These are phyloP conservation scores for Hericium erinaceus DNA, from an alignment of 768 basidiomycete genomes.

Conservation along the genomic window DNA sequence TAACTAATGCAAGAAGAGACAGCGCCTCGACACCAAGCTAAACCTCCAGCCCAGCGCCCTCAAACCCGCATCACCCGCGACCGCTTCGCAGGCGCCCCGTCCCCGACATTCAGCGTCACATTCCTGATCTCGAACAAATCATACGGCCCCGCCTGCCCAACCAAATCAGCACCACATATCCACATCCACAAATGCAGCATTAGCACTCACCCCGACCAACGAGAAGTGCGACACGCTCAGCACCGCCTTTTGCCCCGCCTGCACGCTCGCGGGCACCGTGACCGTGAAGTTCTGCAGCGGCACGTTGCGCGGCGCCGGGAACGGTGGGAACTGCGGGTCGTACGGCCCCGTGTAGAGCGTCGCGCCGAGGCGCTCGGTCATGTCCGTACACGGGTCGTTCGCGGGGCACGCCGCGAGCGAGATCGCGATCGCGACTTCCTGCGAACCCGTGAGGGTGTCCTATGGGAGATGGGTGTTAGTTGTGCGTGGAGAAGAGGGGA, in stretches of 20 bases:
- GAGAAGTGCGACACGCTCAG: constrained; percentile 5
- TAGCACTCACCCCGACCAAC: constrained; percentile 7
- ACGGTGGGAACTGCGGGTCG: not conserved
- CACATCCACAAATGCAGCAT: not conserved
- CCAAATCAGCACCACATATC: not conserved
- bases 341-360: constrained; percentile 1
- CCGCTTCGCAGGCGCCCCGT: too few relatives aligned
- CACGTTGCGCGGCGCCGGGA: constrained; percentile 2
- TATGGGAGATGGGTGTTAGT: not conserved
- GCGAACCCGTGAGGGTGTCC: constrained; percentile 10
- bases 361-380: not conserved
- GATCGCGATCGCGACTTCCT: constrained; percentile 27
- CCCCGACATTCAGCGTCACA: constrained; percentile 2
- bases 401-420: constrained; percentile 19
- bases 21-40: too few relatives aligned
- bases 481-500: not conserved
- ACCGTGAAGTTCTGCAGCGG: constrained; percentile 2
- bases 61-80: too few relatives aligned
- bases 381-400: constrained; percentile 12
- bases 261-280: not conserved
- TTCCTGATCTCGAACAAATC: constrained; percentile 1
- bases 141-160: constrained; percentile 3
- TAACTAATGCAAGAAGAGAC: too few relatives aligned
- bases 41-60: too few relatives aligned
- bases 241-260: not conserved